Conservation (phyloP, 2,329 filamentous ascomycete genomes). For the Penicillium psychrosexuale region DNA sequence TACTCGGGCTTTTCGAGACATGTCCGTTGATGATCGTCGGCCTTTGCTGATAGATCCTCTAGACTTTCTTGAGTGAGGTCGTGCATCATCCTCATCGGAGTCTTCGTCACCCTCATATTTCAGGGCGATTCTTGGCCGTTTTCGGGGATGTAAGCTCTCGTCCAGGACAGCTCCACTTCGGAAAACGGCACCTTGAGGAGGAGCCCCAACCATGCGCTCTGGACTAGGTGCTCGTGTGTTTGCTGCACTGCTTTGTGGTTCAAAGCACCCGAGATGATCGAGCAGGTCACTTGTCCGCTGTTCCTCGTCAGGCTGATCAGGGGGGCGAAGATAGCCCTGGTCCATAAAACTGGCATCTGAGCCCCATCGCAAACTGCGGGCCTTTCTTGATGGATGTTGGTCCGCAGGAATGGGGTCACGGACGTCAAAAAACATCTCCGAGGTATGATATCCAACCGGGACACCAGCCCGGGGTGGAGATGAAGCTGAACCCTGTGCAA, state of each 20-base stretch:
- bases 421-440: conserved; percentile 39
- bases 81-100: conserved; percentile 34
- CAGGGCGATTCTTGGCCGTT: conserved; percentile 27
- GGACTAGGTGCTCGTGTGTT: conserved; percentile 62
- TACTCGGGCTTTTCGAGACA: conserved; percentile 36
- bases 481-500: conserved; percentile 10
- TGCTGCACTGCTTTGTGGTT: conserved; percentile 56
- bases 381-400: conserved; percentile 41
- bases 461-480: conserved; percentile 22
- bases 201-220: conserved; percentile 23
- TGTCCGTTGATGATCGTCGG: conserved; percentile 35
- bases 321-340: conserved; percentile 58
- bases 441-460: conserved; percentile 36
- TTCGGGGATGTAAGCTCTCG: conserved; percentile 30
- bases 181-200: conserved; percentile 7
- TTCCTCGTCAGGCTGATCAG: conserved; percentile 57
- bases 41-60: conserved; percentile 43
- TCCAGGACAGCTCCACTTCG: conserved; percentile 15
- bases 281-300: conserved; percentile 56
- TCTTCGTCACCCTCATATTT: conserved; percentile 40
- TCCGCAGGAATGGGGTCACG: conserved; percentile 34
- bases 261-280: conserved; percentile 56
- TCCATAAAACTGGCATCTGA: conserved; percentile 64
- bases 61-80: conserved; percentile 48
- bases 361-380: conserved; percentile 58